Evolutionary conservation across 352 stramenopile genomes (phyloP), one percentile per base, ranked within the genome.

Genomic region (Pythium volutum): DNA sequence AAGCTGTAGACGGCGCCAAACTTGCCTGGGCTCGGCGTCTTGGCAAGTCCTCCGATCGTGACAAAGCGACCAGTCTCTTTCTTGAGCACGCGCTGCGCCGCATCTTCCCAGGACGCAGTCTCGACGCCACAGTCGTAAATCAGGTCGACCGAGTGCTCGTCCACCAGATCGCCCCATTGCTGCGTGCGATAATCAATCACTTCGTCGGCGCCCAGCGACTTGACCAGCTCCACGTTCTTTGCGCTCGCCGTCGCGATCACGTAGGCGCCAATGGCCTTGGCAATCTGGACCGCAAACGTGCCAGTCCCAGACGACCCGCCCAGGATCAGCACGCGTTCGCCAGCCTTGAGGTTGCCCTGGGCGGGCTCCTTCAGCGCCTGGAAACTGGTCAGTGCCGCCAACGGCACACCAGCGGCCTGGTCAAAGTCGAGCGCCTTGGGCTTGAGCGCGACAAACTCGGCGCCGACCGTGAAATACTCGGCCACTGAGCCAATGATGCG

Each of bases 101-200:
- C 64, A 10, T 67, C 56, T n/a, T 79, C 72, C 75, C 73, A 80
- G 23, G 70, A 62, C 9, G 55, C 38, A 1, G 56, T 56, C 36
- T 76, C 71, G 1, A 76, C 43, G 47, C 34, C 55, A 23, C 62
- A 69, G 41, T 64, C 64, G 48, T 67, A 71, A 23, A 71, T 38
- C 25, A 71, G 23, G 26, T 71, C 64, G 2, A 71, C 20, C 27
- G 64, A 71, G 46, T 71, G 45, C 14, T 31, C 34, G 6, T 53
- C 48, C 14, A 81, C 22, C 9, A 73, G 56, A 3, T 70, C 51
- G 7, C 51, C 56, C 71, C 71, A 87, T 43, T 66, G 53, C 31
- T 78, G 48, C 1, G 15, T 61, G 22, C 59, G 69, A 66, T 87
- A 84, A 46, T 84, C 73, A 34, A 87, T 55, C 2, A 83, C 65